phyloP scores from a whole-genome alignment of 371 early-diverging fungal genomes.

The Thermomucor indicae-seudaticae region DNA sequence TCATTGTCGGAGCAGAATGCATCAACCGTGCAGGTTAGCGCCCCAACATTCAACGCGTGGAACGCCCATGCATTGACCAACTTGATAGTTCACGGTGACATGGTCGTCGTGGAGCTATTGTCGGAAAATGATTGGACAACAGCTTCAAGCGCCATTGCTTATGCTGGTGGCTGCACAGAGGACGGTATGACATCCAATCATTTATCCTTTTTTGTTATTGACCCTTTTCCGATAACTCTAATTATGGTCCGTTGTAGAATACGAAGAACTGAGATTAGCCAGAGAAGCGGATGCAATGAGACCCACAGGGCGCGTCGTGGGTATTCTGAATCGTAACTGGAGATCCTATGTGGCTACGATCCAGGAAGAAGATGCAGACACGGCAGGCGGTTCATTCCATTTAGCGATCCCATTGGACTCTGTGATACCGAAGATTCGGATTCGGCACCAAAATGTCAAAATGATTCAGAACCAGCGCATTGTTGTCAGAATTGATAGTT shows the following conservation, averaged over 20 bases:
- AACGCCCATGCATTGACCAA: neutral
- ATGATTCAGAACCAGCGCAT: constrained; percentile 73
- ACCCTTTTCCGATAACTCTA: too few species aligned
- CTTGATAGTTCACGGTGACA: constrained; percentile 70
- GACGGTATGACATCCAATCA: constrained; percentile 28
- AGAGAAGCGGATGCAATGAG: constrained; percentile 1
- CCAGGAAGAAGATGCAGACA: constrained; percentile 61
- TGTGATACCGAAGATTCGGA: constrained; percentile 85
- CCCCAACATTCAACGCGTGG: neutral
- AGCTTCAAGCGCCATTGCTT: constrained; percentile 50
- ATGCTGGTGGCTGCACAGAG: constrained; percentile 40
- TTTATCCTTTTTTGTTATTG: neutral
- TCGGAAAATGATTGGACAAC: constrained; percentile 60
- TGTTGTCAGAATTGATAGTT: constrained; percentile 86
- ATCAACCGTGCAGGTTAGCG: constrained; percentile 71
- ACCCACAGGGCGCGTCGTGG: constrained; percentile 74
- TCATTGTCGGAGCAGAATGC: constrained; percentile 64
- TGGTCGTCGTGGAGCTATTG: constrained; percentile 74
- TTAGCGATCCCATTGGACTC: constrained; percentile 80
- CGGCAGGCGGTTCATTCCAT: constrained; percentile 58
- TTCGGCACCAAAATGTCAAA: constrained; percentile 77
- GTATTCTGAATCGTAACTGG: constrained; percentile 85
- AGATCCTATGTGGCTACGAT: constrained; percentile 87
- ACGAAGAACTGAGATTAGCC: constrained; percentile 9
- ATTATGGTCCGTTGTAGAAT: too few species aligned